Evolutionary conservation across 441 rosid genomes (phyloP).

Genomic region (Biscutella auriculata): DNA sequence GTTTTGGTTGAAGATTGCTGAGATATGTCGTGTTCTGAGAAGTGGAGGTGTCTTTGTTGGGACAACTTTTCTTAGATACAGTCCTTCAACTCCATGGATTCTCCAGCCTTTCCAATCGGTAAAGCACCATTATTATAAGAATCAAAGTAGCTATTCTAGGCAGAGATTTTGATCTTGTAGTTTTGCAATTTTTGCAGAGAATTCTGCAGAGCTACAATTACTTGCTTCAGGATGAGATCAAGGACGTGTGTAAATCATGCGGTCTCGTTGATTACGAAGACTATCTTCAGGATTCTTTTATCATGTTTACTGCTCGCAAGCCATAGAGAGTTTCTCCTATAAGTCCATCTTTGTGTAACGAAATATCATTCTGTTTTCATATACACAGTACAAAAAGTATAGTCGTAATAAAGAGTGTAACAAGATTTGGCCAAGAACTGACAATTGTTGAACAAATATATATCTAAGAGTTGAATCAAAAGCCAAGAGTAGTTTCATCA

Average conservation of each 20-base stretch:
- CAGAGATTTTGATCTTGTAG: background rate
- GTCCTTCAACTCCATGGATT: conserved; percentile 42
- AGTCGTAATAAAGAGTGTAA: too few species aligned
- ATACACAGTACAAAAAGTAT: background rate
- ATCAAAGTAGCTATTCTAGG: background rate
- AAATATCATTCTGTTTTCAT: too few species aligned
- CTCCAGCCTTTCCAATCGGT: conserved; percentile 49
- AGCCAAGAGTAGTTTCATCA: background rate
- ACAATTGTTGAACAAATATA: background rate
- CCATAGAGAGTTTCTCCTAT: conserved; percentile 37
- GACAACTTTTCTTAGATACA: conserved; percentile 69
- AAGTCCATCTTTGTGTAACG: conserved; percentile 8
- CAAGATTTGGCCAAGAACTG: too few species aligned
- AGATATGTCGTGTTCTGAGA: conserved; percentile 66
- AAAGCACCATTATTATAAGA: conserved; percentile 3
- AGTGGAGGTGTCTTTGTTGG: conserved; percentile 90
- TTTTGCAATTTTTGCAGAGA: conserved; percentile 33
- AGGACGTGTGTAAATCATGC: conserved; percentile 65
- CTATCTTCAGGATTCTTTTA: conserved; percentile 54
- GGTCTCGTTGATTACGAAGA: conserved; percentile 62
- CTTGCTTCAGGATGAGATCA: conserved; percentile 64
- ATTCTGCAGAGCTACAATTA: conserved; percentile 35
- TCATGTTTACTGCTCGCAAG: conserved; percentile 83
- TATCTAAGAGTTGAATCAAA: background rate
- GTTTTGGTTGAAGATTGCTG: conserved; percentile 48